phyloP scores from a whole-genome alignment of 768 basidiomycete species.

The Lentinula guzmanii region DNA sequence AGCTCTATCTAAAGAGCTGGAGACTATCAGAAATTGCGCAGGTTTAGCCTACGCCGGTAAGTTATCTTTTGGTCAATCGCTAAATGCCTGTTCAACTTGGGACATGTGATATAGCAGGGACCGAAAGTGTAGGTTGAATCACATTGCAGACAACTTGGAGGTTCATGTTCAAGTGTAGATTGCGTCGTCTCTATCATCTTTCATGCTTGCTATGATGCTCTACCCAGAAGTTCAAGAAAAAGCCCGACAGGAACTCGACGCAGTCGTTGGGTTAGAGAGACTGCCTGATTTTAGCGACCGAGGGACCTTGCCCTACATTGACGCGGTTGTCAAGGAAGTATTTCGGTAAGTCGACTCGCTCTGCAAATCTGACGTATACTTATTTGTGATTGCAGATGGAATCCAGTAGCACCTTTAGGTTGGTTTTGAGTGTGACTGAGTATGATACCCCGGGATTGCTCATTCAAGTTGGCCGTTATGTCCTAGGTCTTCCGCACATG shows the following conservation, averaged over 20 bases:
- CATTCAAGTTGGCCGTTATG: not conserved
- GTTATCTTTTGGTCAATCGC: not conserved
- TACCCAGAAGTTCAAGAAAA: constrained; percentile 21
- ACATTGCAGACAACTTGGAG: not conserved
- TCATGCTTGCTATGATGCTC: constrained; percentile 20
- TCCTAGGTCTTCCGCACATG: constrained; percentile 29
- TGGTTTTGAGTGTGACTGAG: constrained; percentile 10
- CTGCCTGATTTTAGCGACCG: constrained; percentile 17
- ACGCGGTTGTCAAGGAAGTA: constrained; percentile 15
- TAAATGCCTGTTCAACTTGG: not conserved
- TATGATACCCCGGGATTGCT: not conserved
- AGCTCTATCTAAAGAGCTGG: constrained; percentile 14
- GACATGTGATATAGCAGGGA: constrained; percentile 23
- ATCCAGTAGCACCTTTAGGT: constrained; percentile 17
- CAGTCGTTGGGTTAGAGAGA: constrained; percentile 19
- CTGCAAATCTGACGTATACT: not conserved
- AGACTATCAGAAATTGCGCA: constrained; percentile 28
- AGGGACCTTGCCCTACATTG: constrained; percentile 15
- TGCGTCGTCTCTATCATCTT: constrained; percentile 9
- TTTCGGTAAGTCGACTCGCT: constrained; percentile 6
- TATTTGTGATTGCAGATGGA: constrained; percentile 1
- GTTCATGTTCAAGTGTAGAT: not conserved
- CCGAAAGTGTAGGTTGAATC: constrained; percentile 30
- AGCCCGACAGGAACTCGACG: constrained; percentile 22
- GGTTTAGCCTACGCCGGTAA: constrained; percentile 33